Conservation (phyloP, 805 yeast genomes). For the Metschnikowia lochheadii region DNA sequence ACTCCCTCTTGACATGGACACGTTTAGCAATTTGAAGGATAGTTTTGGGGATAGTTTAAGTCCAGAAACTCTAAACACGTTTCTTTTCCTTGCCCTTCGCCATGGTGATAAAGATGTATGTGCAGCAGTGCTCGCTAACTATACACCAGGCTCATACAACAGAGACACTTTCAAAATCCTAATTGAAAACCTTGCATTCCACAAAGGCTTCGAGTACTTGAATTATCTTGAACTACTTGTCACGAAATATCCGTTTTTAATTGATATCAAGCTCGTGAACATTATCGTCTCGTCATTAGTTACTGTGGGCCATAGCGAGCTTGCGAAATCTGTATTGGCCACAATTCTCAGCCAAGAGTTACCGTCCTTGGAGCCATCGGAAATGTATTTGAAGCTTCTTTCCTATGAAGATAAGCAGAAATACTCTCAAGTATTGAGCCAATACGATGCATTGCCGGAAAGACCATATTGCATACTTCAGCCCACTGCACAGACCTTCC, state of each 20-base stretch:
- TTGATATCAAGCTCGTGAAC: constrained; percentile 21
- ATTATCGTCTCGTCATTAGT: constrained; percentile 17
- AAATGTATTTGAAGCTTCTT: constrained; percentile 19
- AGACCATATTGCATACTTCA: constrained; percentile 15
- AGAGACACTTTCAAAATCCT: constrained; percentile 13
- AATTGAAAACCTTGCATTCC: constrained; percentile 13
- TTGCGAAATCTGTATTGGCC: constrained; percentile 13
- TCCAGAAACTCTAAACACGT: constrained; percentile 22
- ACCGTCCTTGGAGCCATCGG: constrained; percentile 7
- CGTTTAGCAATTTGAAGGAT: constrained; percentile 18
- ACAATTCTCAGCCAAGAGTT: constrained; percentile 1
- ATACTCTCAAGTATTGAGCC: constrained; percentile 15
- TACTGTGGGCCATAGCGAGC: constrained; percentile 4
- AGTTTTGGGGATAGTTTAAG: constrained; percentile 11
- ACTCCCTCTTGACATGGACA: constrained; percentile 19
- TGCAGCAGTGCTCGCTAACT: constrained; percentile 18
- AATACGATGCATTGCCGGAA: constrained; percentile 15
- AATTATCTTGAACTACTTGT: constrained; percentile 1
- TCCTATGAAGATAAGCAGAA: constrained; percentile 19
- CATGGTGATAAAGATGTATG: constrained; percentile 22
- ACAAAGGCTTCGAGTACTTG: not conserved
- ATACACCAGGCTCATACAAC: constrained; percentile 5
- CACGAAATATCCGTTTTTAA: constrained; percentile 1
- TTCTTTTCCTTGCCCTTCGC: constrained; percentile 28
- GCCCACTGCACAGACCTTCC: constrained; percentile 27